Base-by-base conservation (phyloP, 2,329 filamentous ascomycete genomes). In the Pseudogymnoascus sp. region DNA sequence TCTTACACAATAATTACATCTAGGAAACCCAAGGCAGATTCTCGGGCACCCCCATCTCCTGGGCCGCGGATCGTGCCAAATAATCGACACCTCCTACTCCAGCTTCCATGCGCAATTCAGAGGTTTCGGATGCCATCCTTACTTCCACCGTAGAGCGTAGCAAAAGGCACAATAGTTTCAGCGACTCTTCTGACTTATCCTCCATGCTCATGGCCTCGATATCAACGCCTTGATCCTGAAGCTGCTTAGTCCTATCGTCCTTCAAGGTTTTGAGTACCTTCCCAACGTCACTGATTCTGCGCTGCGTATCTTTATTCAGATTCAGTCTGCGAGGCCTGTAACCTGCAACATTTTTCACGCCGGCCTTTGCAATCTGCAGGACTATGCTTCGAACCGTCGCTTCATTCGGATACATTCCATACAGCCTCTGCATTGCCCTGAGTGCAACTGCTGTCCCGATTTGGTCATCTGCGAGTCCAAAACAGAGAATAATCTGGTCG, bases 401-500 rank as follows among this genome's bases (percentile, higher is more conserved):
- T 61, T 78, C 74, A 63, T 78, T 77, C 0, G 81, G 81, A 60
- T 74, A 75, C 61, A 77, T 74, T 34, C 74, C 72, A 63, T 82
- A 83, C 4, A 69, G 67, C 16, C 74, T 67, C 59, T 75, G 74
- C 69, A 83, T 69, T 1, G 77, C 76, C 62, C 77, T 74, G 11
- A 84, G 71, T 1, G 80, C 80, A 34, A 83, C 77, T 21, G 83
- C 73, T 3, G 77, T 79, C 34, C 80, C 81, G 2, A 75, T 67
- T 12, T 79, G 72, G 66, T 84, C 81, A 59, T 78, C 75, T 1
- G 75, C 76, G 6, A 81, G 71, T 65, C 79, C 80, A 70, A 83
- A 82, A 67, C 77, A 79, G 34, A 78, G 75, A 29, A 82, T 76
- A 57, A 84, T 80, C 64, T 79, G 76, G 66, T 82, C 76, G 65